phyloP scores from a whole-genome alignment of 768 basidiomycete genomes.

The Termitomyces sp. region DNA sequence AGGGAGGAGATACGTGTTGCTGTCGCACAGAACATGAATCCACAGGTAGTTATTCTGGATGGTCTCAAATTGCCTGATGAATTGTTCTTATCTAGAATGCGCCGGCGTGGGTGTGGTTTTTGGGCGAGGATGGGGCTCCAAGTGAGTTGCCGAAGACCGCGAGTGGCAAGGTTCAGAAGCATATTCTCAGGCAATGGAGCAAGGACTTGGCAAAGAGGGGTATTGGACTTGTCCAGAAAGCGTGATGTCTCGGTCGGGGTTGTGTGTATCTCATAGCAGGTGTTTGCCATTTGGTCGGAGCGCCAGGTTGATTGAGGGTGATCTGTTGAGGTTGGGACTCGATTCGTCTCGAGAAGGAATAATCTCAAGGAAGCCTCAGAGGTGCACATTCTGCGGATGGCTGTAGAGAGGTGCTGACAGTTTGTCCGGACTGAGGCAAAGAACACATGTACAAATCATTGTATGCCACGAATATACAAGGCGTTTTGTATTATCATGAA shows the following conservation, averaged over 20 bases:
- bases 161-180: constrained; percentile 85
- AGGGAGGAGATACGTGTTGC: constrained; percentile 46
- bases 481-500: too few relatives aligned
- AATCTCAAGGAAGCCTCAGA: too few relatives aligned
- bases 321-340: too few relatives aligned
- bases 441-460: too few relatives aligned
- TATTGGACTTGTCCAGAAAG: constrained; percentile 28
- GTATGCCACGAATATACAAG: too few relatives aligned
- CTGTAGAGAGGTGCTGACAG: too few relatives aligned
- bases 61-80: background rate
- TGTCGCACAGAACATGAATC: constrained; percentile 64
- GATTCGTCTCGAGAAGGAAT: too few relatives aligned
- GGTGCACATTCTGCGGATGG: too few relatives aligned
- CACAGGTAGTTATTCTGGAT: constrained; percentile 47
- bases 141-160: constrained; percentile 76
- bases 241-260: background rate
- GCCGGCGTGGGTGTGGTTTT: constrained; percentile 80
- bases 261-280: background rate
- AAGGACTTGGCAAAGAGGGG: constrained; percentile 40
- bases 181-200: constrained; percentile 67
- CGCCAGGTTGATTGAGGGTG: too few relatives aligned
- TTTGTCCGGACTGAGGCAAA: too few relatives aligned
- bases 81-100: constrained; percentile 45
- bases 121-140: constrained; percentile 56
- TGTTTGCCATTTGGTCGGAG: too few relatives aligned